Evolutionary conservation across 179 eudicot species (phyloP), one percentile per base, ranked within the genome.

Genomic region (Beta macrorhiza): DNA sequence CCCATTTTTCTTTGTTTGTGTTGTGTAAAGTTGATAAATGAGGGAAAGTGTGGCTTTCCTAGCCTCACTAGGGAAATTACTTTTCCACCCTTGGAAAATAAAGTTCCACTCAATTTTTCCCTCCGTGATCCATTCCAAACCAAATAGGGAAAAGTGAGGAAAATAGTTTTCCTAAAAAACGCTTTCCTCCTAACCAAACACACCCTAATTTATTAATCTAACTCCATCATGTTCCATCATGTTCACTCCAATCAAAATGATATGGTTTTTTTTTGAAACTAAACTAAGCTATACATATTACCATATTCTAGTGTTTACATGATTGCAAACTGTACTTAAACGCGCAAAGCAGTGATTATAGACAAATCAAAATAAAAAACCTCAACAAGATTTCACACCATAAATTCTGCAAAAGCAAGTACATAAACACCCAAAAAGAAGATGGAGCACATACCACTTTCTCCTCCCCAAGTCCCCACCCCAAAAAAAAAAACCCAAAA

Each of bases 281-380:
- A 10, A 67, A 4, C 56, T 11, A 62, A 9, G 4, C 17, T 22
- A 16, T 61, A 17, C 1, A 17, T 29, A 22, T 25, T 65, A 22
- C 20, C 47, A 20, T 25, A 3, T 11, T 25, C 14, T 16, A n/a
- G 2, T 58, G 76, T 19, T 74, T 47, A 5, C 42, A 58, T 81
- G 61, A 59, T 16, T 45, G 70, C 45, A 76, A 77, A 29, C 56
- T 77, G 69, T 58, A 69, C 76, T 67, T 74, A 67, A 53, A 73
- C 83, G 81, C 83, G 81, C 64, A 76, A 70, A 72, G 75, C 78
- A 64, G 57, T 55, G 3, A 64, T 71, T 11, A 49, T 59, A 59
- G 80, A 69, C 83, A 51, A 75, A 75, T 42, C 73, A 67, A 59
- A 64, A 13, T 13, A 79, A 52, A 65, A 62, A 55, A 65, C 74